These are phyloP conservation scores for Tylopilus intermedius DNA, from an alignment of 768 basidiomycete genomes.

Conservation along the genomic window DNA sequence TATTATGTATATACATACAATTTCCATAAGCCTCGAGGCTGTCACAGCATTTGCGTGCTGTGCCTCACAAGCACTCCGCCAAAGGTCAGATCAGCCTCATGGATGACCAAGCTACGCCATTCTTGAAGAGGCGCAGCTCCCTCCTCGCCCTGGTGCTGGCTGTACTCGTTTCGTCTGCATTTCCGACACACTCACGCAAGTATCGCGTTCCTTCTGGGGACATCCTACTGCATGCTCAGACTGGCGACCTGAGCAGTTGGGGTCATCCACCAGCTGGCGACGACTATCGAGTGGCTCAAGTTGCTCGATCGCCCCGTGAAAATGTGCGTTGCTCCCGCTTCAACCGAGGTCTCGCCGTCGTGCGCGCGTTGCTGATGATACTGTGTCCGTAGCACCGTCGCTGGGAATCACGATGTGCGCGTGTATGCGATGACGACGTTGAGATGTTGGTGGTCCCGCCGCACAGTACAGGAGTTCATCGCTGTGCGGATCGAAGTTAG, in stretches of 20 bases:
- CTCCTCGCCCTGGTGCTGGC: conserved; percentile 28
- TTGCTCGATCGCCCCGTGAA: conserved; percentile 53
- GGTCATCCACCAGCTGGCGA: conserved; percentile 44
- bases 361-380: not conserved
- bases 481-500: conserved; percentile 82
- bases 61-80: not conserved
- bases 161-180: conserved; percentile 36
- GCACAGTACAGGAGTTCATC: conserved; percentile 33
- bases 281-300: conserved; percentile 55
- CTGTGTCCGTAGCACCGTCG: conserved; percentile 45
- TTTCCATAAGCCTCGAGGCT: not conserved
- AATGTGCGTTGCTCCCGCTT: conserved; percentile 38
- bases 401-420: conserved; percentile 63
- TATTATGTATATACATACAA: too few species aligned
- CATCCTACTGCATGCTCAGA: conserved; percentile 57
- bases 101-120: conserved; percentile 11
- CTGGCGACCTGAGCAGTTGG: conserved; percentile 57
- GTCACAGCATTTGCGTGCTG: conserved; percentile 4
- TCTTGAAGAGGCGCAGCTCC: conserved; percentile 16
- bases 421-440: not conserved
- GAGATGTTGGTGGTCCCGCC: not conserved
- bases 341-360: too few species aligned
- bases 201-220: conserved; percentile 57
- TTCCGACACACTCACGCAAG: conserved; percentile 29
- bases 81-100: conserved; percentile 3